These are phyloP conservation scores for Rostrohypoxylon terebratum DNA, from an alignment of 495 filamentous ascomycete genomes.

Conservation along the genomic window DNA sequence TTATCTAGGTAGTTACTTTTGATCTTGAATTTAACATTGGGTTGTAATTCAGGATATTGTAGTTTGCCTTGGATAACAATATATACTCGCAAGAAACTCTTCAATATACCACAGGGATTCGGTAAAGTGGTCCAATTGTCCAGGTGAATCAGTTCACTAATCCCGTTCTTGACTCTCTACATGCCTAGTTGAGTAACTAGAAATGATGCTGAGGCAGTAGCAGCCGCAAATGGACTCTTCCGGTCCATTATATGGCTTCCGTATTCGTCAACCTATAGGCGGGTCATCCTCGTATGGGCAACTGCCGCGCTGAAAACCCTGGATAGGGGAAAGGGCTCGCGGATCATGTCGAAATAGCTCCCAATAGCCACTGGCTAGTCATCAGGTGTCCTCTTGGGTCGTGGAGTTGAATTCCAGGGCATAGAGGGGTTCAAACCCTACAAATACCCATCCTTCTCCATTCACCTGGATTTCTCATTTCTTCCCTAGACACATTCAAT, in stretches of 20 bases:
- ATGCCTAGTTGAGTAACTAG: too few relatives aligned
- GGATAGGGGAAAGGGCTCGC: neutral
- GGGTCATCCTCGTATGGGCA: neutral
- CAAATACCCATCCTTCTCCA: neutral
- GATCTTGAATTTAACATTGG: too few relatives aligned
- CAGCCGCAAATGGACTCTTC: neutral
- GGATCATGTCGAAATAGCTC: neutral
- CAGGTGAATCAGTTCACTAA: too few relatives aligned
- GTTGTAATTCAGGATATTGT: too few relatives aligned
- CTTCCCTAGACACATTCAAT: neutral
- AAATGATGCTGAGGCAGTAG: too few relatives aligned
- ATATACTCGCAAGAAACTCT: too few relatives aligned
- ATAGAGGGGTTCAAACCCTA: neutral
- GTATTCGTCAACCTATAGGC: too few relatives aligned
- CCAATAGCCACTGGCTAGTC: neutral
- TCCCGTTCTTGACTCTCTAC: too few relatives aligned
- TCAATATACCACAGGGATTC: too few relatives aligned
- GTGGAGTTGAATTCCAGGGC: neutral
- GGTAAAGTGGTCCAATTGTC: too few relatives aligned
- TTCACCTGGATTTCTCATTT: neutral
- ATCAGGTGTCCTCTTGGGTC: neutral
- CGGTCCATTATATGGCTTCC: neutral
- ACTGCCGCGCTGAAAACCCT: neutral
- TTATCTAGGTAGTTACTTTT: too few relatives aligned
- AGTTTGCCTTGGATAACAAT: too few relatives aligned